Evolutionary conservation across 2,329 filamentous ascomycete genomes (phyloP), one percentile per base, ranked within the genome.

Genomic region (Pleomassaria siparia): DNA sequence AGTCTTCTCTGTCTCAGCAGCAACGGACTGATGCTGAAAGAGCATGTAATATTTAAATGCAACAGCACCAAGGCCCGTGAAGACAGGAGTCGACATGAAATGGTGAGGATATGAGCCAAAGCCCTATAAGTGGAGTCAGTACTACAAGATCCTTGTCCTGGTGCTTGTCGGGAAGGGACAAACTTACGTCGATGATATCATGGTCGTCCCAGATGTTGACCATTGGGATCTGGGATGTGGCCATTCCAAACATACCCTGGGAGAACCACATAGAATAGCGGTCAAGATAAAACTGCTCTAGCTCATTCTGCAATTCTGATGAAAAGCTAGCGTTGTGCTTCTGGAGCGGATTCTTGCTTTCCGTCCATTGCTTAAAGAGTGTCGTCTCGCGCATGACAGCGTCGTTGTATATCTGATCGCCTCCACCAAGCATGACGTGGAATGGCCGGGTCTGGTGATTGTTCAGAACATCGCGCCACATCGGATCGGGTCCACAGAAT

Each of bases 1-100:
- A 2, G 88, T 82, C 28, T 80, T 77, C 56, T 95, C 86, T 0
- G 86, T 90, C 73, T 99, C 94, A 37, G 86, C 82, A 1, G 83
- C 75, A 3, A 95, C 78, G 56, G 88, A 95, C 70, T 99, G 95
- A 60, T 99, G 94, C 70, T 99, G 94, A 75, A 99, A 99, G 8
- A 99, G 80, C 85, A 99, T 87, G 64, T 99, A 99, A 72, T 97
- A 99, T 70, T 99, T 99, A 81, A 94, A 97, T 0, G 92, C 92
- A 41, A 97, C 84, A 29, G 87, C 88, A 2, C 94, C 95, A 8
- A 99, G 72, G 0, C 95, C 94, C 2, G 86, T 87, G 67, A 99
- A 95, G 0, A 97, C 89, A 0, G 89, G 87, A 2, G 89, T 89
- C 55, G 82, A 83, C 90, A 96, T 97, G 63, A 96, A 94, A 56